Evolutionary conservation across 208 protist genomes (phyloP).

Genomic region (Porcisia deanei): DNA sequence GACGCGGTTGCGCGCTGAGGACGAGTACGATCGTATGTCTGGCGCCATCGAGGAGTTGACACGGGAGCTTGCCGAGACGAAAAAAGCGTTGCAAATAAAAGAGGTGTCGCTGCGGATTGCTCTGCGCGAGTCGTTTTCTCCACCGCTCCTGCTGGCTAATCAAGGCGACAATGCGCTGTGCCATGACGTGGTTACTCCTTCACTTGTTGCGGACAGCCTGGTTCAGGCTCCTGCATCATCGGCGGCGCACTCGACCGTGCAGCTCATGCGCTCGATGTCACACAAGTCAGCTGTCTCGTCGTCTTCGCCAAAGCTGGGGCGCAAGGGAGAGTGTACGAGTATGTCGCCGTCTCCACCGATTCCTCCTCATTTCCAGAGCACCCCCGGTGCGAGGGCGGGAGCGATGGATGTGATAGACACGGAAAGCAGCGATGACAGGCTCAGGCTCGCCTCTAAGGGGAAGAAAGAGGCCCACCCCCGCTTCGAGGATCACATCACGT

Average conservation of each 20-base stretch:
- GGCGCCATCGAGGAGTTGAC: conserved; percentile 19
- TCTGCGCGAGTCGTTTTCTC: conserved; percentile 30
- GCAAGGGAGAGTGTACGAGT: not conserved
- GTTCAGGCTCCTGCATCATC: not conserved
- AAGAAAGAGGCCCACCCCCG: not conserved
- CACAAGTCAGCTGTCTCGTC: not conserved
- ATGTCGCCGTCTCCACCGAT: conserved; percentile 8
- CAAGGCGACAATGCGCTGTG: not conserved
- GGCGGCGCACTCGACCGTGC: not conserved
- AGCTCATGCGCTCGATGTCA: not conserved
- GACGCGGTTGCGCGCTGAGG: conserved; percentile 25
- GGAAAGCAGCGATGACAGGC: not conserved
- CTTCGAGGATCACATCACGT: conserved; percentile 22
- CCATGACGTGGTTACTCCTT: not conserved
- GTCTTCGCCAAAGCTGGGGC: not conserved
- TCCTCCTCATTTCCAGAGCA: not conserved
- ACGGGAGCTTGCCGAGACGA: conserved; percentile 25
- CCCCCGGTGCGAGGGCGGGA: not conserved
- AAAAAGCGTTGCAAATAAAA: conserved; percentile 38
- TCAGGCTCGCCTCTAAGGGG: not conserved
- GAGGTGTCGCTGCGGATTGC: conserved; percentile 50
- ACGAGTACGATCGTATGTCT: conserved; percentile 28
- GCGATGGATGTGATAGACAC: not conserved
- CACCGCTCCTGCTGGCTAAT: not conserved
- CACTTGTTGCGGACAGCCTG: not conserved